Base-by-base conservation (phyloP, 1,284 basidiomycete genomes). In the Puccinia polysora region DNA sequence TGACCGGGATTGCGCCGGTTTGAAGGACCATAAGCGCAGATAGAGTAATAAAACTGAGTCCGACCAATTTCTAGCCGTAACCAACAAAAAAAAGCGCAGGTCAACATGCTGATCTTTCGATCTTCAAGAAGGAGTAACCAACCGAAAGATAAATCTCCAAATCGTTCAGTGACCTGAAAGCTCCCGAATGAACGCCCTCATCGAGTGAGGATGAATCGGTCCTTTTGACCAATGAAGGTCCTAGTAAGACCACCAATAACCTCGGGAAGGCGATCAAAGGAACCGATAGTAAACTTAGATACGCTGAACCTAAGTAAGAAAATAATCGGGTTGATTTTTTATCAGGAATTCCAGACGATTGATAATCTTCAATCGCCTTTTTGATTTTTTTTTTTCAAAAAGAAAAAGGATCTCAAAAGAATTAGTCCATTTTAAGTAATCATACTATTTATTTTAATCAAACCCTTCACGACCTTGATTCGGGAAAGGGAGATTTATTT, bases 131-230 rank as follows among this genome's bases (percentile, higher is more conserved):
- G n/a, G n/a, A n/a, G n/a, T 18, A 47, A 49, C 60, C 30, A 18
- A 63, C 60, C 18, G 40, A 36, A 49, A 63, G 60, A 47, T 63
- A 63, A 63, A 25, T 45, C 25, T 63, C 60, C 45, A 63, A 49
- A 15, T 32, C 60, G 30, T 63, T 63, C 25, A 63, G 45, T 25
- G 60, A 30, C 47, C 60, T 47, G 18, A 43, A 45, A 45, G 45
- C 43, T 30, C 30, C 40, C 18, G 45, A n/a, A n/a, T n/a, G n/a
- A 8, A 47, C 32, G 30, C 60, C 60, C 10, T 18, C 15, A 63
- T 49, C 60, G 20, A 4, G 15, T 2, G 28, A 4, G 0, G 43
- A 63, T 25, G 43, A n/a, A 49, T 47, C 43, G n/a, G n/a, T n/a
- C 25, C 32, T 49, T 20, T 47, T 49, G 40, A 63, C 28, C 40